A percentile compares a stretch with the other conserved stretches of the same genome.
Evolutionary conservation across 1,284 basidiomycete genomes (phyloP).

Genomic region (Violaceomyces palustris): DNA sequence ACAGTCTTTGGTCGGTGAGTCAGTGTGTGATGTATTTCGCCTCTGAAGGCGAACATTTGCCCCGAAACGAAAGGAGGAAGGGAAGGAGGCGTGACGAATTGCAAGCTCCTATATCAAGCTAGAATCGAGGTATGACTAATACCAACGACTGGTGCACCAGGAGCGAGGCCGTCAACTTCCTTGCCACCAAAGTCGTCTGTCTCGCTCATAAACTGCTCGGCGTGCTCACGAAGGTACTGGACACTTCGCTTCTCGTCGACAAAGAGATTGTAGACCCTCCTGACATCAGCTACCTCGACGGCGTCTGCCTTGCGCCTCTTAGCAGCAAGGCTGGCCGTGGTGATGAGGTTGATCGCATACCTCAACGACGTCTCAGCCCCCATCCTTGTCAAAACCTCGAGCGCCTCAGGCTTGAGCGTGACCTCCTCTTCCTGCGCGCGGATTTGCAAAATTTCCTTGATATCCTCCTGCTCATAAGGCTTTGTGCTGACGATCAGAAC

Average conservation of each 20-base stretch:
- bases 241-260: conserved; percentile 93
- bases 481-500: conserved; percentile 92
- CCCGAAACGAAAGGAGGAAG: no score
- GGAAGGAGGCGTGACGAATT: no score
- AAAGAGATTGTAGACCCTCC: conserved; percentile 71
- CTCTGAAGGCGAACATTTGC: no score
- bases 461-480: conserved; percentile 78
- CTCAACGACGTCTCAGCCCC: conserved; percentile 68
- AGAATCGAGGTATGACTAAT: no score
- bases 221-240: conserved; percentile 78
- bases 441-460: conserved; percentile 86
- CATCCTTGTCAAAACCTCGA: conserved; percentile 76
- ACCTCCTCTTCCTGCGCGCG: conserved; percentile 96
- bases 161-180: conserved; percentile 14
- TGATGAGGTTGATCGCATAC: conserved; percentile 87
- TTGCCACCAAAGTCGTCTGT: conserved; percentile 32
- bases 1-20: no score
- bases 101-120: no score
- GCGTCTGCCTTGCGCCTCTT: conserved; percentile 67
- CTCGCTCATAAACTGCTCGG: conserved; percentile 62
- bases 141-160: conserved; percentile 19
- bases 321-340: conserved; percentile 77
- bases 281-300: conserved; percentile 78
- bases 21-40: no score
- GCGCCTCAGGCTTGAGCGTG: conserved; percentile 68